Base-by-base conservation (phyloP, 2,329 filamentous ascomycete species). In the Blumeria hordei region DNA sequence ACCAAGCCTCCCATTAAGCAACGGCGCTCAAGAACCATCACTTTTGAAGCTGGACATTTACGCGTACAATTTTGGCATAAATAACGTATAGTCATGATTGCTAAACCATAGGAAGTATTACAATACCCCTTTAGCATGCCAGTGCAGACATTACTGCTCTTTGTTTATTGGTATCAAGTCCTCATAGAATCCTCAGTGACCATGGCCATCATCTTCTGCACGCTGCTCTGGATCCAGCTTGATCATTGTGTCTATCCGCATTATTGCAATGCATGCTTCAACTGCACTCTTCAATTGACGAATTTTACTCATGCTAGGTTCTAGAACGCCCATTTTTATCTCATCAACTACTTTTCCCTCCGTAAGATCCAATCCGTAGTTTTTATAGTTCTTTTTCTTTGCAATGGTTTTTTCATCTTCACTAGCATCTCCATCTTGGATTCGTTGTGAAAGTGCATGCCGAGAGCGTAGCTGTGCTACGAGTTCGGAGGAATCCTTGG, bases 241-340 rank as follows among this genome's bases (percentile, higher is more conserved):
- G 72, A 98, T 96, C 70, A 98, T 75, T 60, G 92, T 96, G 73
- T 98, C 92, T 67, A 98, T 98, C 65, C 92, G 80, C 92, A 98
- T 96, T 68, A 98, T 96, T 66, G 88, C 85, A 69, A 98, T 94
- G 70, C 92, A 96, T 55, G 92, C 92, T 72, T 98, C 92, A 53
- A 98, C 92, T 33, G 92, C 92, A 70, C 85, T 93, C 82, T 98
- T 98, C 66, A 98, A 74, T 74, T 96, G 92, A 70, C 90, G 84
- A 62, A 98, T 78, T 76, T 98, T 98, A 77, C 90, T 95, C 74
- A 98, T 88, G 70, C 85, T 94, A 35, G 92, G 92, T 74, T 98
- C 92, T 65, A 98, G 70, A 58, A 98, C 88, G 66, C 92, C 92
- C 11, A 86, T 81, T 77, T 96, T 96, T 64, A 98, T 74, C 72